Evolutionary conservation across 805 yeast genomes (phyloP).

Genomic region (Danielia reshetovae): DNA sequence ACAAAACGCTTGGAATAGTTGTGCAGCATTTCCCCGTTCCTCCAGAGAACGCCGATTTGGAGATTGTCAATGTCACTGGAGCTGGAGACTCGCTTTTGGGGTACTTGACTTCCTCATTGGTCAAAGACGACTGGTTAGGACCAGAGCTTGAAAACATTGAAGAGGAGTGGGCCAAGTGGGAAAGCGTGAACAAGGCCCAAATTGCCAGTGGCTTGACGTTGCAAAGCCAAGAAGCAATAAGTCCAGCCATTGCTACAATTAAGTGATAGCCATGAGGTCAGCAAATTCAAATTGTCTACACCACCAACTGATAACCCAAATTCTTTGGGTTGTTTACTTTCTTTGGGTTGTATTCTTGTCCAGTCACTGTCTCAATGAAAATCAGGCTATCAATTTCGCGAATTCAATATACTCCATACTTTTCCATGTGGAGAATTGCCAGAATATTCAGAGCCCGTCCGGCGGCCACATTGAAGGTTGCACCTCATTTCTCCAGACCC

Average conservation of each 20-base stretch:
- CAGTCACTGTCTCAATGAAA: too few relatives aligned
- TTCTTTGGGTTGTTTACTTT: too few relatives aligned
- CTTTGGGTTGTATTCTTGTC: too few relatives aligned
- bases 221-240: constrained; percentile 7
- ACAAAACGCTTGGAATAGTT: constrained; percentile 45
- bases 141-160: constrained; percentile 23
- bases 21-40: constrained; percentile 60
- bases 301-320: too few relatives aligned
- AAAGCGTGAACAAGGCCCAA: constrained; percentile 33
- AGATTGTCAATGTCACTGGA: constrained; percentile 70
- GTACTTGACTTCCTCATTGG: constrained; percentile 41
- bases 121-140: constrained; percentile 24
- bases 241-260: constrained; percentile 7
- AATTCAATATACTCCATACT: not conserved
- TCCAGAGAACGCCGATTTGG: constrained; percentile 21
- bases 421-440: not conserved
- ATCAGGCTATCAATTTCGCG: not conserved
- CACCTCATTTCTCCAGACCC: too few relatives aligned
- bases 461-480: too few relatives aligned
- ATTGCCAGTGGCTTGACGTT: constrained; percentile 34
- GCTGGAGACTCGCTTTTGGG: constrained; percentile 87
- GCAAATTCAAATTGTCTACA: too few relatives aligned
- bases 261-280: too few relatives aligned
- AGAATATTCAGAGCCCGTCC: too few relatives aligned
- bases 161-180: constrained; percentile 37